Conservation (phyloP, 768 basidiomycete genomes). For the Serendipita sp. region DNA sequence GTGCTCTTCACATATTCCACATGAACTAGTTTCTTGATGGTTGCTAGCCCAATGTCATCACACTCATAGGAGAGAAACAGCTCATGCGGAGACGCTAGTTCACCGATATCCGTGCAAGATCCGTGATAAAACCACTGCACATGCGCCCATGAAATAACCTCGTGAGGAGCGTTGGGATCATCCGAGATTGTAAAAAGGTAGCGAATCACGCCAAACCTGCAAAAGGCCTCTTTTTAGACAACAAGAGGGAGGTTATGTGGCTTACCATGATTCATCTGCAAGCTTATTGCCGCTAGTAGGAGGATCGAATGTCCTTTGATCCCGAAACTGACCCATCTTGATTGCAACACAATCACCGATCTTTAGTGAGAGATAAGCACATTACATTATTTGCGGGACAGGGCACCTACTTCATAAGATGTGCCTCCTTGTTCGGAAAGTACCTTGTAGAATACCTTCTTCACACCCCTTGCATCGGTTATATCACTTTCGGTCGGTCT, state of each 20-base stretch:
- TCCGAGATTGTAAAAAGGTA: neutral
- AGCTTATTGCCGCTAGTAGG: neutral
- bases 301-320: neutral
- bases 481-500: neutral
- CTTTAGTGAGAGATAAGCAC: neutral
- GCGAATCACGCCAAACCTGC: neutral
- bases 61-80: conserved; percentile 1
- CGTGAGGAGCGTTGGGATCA: neutral
- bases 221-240: neutral
- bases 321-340: neutral
- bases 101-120: neutral
- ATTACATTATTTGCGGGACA: too few species aligned
- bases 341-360: neutral
- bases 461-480: neutral
- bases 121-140: conserved; percentile 5
- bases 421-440: neutral
- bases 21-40: neutral
- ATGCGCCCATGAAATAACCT: neutral
- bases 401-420: too few species aligned
- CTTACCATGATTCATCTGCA: neutral
- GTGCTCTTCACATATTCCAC: neutral
- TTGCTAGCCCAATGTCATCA: conserved; percentile 1
- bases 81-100: neutral
- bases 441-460: neutral
- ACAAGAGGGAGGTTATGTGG: neutral